Conservation (phyloP, 2,329 filamentous ascomycete genomes). For the Knoxdaviesia capensis region DNA sequence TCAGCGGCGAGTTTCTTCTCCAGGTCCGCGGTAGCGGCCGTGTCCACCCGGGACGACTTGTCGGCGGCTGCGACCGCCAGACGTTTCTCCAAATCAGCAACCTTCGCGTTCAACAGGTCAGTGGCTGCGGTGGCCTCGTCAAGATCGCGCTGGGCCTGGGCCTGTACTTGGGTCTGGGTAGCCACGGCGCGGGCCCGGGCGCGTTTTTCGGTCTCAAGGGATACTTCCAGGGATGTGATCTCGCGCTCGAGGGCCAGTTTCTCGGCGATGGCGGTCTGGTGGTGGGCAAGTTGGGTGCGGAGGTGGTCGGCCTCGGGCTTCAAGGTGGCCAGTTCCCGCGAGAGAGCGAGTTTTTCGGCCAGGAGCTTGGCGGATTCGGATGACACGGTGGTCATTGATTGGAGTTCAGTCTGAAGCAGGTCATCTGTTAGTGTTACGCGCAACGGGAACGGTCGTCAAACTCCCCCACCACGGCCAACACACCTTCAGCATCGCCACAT, state of each 20-base stretch:
- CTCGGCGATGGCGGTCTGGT: constrained; percentile 53
- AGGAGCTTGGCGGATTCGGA: constrained; percentile 52
- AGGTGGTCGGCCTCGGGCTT: constrained; percentile 37
- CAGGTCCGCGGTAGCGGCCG: constrained; percentile 3
- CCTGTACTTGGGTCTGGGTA: constrained; percentile 17
- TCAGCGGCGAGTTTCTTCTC: constrained; percentile 18
- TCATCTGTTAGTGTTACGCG: neutral
- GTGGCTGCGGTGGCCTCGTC: constrained; percentile 14
- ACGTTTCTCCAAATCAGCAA: neutral
- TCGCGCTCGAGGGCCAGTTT: constrained; percentile 66
- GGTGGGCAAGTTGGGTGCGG: constrained; percentile 29
- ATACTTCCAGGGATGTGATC: constrained; percentile 54
- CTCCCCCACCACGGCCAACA: neutral
- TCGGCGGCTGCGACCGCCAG: too few species aligned
- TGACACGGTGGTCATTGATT: constrained; percentile 43
- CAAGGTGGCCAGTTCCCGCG: constrained; percentile 28
- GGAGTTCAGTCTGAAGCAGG: constrained; percentile 45
- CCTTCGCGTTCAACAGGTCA: neutral
- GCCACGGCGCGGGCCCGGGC: constrained; percentile 12
- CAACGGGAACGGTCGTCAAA: neutral
- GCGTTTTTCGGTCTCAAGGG: constrained; percentile 57
- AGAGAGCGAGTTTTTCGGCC: constrained; percentile 32
- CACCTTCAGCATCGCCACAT: constrained; percentile 28
- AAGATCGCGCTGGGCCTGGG: constrained; percentile 13
- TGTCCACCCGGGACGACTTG: too few species aligned